A percentile compares a stretch with the other conserved stretches of the same genome.
Conservation (phyloP, 257 asterid species). For the Gentiana macrophylla region DNA sequence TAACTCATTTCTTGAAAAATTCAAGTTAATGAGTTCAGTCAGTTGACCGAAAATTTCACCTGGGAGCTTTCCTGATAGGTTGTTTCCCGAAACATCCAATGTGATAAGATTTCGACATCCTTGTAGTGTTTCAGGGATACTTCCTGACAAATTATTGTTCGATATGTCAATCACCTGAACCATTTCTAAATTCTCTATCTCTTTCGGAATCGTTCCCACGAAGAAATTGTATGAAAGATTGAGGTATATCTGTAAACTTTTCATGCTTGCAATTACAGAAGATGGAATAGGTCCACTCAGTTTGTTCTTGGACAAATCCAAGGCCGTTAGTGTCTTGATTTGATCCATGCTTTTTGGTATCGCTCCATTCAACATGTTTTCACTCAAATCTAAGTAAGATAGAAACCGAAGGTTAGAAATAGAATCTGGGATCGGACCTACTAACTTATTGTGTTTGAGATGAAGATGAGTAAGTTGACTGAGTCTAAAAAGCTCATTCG, state of each 20-base stretch:
- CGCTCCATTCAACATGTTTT: conserved; percentile 58
- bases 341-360: conserved; percentile 35
- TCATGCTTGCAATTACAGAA: conserved; percentile 38
- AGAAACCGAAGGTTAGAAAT: conserved; percentile 38
- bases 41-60: conserved; percentile 32
- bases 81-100: conserved; percentile 59
- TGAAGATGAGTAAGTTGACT: conserved; percentile 38
- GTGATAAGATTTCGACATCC: conserved; percentile 47
- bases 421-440: conserved; percentile 46
- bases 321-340: conserved; percentile 28
- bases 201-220: conserved; percentile 50
- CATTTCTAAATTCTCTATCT: conserved; percentile 54
- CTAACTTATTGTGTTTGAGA: conserved; percentile 36
- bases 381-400: conserved; percentile 48
- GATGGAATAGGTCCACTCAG: conserved; percentile 42
- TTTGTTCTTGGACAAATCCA: conserved; percentile 59
- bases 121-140: conserved; percentile 36
- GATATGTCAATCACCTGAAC: conserved; percentile 67
- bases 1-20: conserved; percentile 53
- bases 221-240: conserved; percentile 57
- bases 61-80: conserved; percentile 34
- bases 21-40: conserved; percentile 32
- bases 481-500: conserved; percentile 35
- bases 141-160: conserved; percentile 47
- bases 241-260: conserved; percentile 50